Evolutionary conservation across 2,329 filamentous ascomycete species (phyloP).

Genomic region (Colletotrichum orchidophilum): DNA sequence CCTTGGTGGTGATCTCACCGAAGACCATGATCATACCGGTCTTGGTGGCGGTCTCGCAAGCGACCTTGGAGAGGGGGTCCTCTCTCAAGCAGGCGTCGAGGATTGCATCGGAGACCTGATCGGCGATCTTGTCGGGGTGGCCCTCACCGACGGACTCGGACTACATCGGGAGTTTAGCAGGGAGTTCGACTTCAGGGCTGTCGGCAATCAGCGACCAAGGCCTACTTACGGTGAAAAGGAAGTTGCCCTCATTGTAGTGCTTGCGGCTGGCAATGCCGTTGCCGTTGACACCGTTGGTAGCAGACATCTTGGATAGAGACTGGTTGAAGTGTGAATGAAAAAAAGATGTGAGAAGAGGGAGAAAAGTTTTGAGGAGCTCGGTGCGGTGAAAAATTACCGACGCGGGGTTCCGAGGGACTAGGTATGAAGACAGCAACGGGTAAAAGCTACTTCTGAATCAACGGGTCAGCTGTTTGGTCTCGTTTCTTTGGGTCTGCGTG

Average conservation of each 20-base stretch:
- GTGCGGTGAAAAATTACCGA: slow-evolving; percentile 25
- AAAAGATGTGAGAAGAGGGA: slow-evolving; percentile 34
- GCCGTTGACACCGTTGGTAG: slow-evolving; percentile 58
- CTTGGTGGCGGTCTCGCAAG: slow-evolving; percentile 99
- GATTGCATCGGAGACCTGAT: slow-evolving; percentile 98
- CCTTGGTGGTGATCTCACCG: slow-evolving; percentile 98
- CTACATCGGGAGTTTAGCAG: slow-evolving; percentile 48
- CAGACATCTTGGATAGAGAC: slow-evolving; percentile 64
- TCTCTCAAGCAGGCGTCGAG: slow-evolving; percentile 96
- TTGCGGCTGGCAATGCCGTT: slow-evolving; percentile 47
- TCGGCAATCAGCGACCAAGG: background rate
- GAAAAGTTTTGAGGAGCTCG: slow-evolving; percentile 40
- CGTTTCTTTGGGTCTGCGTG: background rate
- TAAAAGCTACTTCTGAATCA: slow-evolving; percentile 21
- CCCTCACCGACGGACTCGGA: slow-evolving; percentile 91
- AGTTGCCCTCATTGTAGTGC: slow-evolving; percentile 73
- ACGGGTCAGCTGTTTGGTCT: slow-evolving; percentile 14
- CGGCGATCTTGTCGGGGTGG: slow-evolving; percentile 96
- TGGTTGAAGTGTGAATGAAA: slow-evolving; percentile 32
- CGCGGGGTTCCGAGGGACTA: slow-evolving; percentile 42
- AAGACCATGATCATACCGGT: slow-evolving; percentile 99
- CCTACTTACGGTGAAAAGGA: slow-evolving; percentile 79
- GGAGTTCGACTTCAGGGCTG: background rate
- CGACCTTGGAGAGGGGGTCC: slow-evolving; percentile 98
- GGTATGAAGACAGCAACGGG: slow-evolving; percentile 35